Conservation (phyloP, 257 asterid genomes). For the Lycium barbarum region DNA sequence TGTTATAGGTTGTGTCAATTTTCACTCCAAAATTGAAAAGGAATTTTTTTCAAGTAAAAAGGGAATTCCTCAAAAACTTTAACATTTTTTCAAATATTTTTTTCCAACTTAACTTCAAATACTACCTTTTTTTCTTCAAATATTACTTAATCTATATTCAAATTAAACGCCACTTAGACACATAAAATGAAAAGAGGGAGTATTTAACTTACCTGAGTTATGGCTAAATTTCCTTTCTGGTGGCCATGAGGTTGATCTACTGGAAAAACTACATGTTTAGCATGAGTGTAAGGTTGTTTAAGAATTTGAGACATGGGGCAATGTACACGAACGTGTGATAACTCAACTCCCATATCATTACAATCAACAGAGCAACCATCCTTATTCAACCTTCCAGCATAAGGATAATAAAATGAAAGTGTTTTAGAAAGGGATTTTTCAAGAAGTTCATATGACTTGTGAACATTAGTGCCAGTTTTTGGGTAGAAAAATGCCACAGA, state of each 20-base stretch:
- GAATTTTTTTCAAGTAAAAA: too few species aligned
- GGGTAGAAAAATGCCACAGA: neutral
- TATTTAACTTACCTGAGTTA: neutral
- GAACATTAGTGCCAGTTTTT: neutral
- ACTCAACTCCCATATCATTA: conserved; percentile 9
- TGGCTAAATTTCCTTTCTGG: neutral
- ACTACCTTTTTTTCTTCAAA: too few species aligned
- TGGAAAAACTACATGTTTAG: neutral
- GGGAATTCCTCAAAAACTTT: too few species aligned
- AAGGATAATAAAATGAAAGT: conserved; percentile 11
- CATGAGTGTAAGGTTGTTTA: neutral
- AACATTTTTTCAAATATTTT: too few species aligned
- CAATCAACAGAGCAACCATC: neutral
- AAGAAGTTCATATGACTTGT: neutral
- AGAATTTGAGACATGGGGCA: conserved; percentile 11
- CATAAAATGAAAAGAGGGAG: too few species aligned
- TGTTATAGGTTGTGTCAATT: too few species aligned
- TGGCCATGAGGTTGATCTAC: neutral
- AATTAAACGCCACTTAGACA: too few species aligned
- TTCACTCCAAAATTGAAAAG: too few species aligned
- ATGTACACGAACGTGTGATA: neutral
- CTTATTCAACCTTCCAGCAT: neutral
- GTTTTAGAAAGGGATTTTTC: conserved; percentile 16
- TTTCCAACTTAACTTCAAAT: too few species aligned
- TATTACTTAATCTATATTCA: too few species aligned